phyloP scores from a whole-genome alignment of 345 rosid species.

The Eucalyptus tenuipes region DNA sequence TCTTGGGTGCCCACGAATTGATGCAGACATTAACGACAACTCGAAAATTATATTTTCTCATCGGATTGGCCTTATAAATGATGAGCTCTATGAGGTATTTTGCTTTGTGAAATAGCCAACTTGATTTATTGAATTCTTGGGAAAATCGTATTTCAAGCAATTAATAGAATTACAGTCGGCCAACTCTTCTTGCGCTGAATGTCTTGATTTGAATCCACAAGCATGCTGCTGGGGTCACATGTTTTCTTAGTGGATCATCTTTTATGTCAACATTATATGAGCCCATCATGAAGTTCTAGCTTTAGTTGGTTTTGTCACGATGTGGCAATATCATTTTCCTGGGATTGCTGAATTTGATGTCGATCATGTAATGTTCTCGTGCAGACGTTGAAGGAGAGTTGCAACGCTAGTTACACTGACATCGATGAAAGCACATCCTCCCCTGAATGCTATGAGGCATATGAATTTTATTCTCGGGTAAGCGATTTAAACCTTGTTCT shows the following conservation, averaged over 20 bases:
- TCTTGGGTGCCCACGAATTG: conserved; percentile 10
- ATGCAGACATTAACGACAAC: conserved; percentile 6
- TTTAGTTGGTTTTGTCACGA: not conserved
- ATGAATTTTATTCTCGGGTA: not conserved
- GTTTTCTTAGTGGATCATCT: not conserved
- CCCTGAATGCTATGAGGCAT: not conserved
- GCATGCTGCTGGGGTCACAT: not conserved
- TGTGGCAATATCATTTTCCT: not conserved
- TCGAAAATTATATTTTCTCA: conserved; percentile 14
- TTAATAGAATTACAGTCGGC: not conserved
- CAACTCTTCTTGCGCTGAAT: not conserved
- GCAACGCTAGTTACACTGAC: not conserved
- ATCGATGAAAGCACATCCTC: not conserved
- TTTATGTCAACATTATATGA: not conserved
- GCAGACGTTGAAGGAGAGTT: not conserved
- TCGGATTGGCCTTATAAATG: conserved; percentile 15
- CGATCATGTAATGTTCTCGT: not conserved
- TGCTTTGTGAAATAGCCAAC: not conserved
- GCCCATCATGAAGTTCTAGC: not conserved
- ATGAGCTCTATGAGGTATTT: conserved; percentile 15
- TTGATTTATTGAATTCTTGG: not conserved
- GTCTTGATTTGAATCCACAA: not conserved
- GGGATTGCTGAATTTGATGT: not conserved
- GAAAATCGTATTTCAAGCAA: not conserved
- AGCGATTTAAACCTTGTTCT: not conserved